Conservation (phyloP, 2,329 filamentous ascomycete species). For the Colletotrichum sp. region DNA sequence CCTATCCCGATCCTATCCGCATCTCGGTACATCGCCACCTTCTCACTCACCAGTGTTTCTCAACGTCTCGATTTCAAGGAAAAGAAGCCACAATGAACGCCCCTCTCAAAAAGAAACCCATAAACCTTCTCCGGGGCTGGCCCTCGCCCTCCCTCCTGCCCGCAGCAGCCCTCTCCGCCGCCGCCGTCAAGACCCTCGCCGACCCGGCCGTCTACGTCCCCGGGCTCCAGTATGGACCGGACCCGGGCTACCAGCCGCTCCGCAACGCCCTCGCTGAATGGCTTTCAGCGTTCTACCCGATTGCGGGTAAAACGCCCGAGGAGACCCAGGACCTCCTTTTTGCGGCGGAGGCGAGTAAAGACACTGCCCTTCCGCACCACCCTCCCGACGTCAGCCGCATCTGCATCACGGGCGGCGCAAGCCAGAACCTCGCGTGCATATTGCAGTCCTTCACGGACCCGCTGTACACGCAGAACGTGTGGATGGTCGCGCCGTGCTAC, state of each 20-base stretch:
- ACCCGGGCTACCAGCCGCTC: constrained; percentile 75
- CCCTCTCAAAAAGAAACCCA: constrained; percentile 41
- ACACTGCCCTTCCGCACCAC: not conserved
- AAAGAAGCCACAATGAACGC: not conserved
- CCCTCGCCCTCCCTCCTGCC: constrained; percentile 70
- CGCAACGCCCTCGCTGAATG: constrained; percentile 72
- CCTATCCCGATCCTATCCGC: not conserved
- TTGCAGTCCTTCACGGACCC: constrained; percentile 84
- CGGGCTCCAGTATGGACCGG: constrained; percentile 80
- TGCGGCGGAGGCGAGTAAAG: not conserved
- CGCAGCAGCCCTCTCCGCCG: constrained; percentile 62
- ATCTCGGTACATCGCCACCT: not conserved
- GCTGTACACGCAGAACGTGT: constrained; percentile 74
- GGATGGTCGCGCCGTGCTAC: constrained; percentile 84
- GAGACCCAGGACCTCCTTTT: not conserved
- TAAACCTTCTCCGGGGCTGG: constrained; percentile 75
- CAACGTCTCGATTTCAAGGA: too few species aligned
- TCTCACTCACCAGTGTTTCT: not conserved
- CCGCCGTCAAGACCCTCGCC: constrained; percentile 65
- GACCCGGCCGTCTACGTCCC: constrained; percentile 63
- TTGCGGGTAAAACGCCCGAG: constrained; percentile 2
- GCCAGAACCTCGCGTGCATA: constrained; percentile 79
- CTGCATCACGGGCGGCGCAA: constrained; percentile 84
- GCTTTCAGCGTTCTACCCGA: constrained; percentile 68
- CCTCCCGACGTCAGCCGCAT: constrained; percentile 63